Evolutionary conservation across 257 asterid species (phyloP), one percentile per base, ranked within the genome.

Genomic region (Fraxinus pennsylvanica): DNA sequence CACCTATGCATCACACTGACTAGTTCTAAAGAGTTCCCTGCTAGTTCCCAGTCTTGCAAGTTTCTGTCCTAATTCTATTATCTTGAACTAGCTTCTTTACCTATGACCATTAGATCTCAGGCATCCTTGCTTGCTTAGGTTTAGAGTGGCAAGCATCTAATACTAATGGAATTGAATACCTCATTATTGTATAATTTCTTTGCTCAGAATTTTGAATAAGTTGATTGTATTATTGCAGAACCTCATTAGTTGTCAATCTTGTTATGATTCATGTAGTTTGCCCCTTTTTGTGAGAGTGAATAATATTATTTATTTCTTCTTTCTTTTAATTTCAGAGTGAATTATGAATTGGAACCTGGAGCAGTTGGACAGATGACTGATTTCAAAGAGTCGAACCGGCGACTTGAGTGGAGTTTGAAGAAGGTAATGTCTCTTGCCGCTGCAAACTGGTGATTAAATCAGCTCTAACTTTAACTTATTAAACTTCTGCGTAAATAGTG

Each of bases 301-400:
- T 79, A 43, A 72, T 45, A 17, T 54, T 12, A 68, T 33, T 32
- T 74, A 70, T 52, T 4, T 52, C 63, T 19, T 19, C 76, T 43
- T 17, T 35, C 65, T 45, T 45, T 45, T 45, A 43, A 36, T 57
- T 85, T 73, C 92, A 96, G 99, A 83, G 98, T 89, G 45, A 93
- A 89, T 84, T 96, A 93, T 78, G 99, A 92, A 81, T 66, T 96
- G 96, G 99, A 96, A 80, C 90, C 91, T 73, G 96, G 98, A 78
- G 86, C 90, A 82, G 92, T 76, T 89, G 99, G 99, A 69, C 99
- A 96, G 79, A 84, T 85, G 32, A 96, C 99, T 74, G 98, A 93
- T 87, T 96, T 96, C 84, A 96, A 93, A 82, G 99, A 96, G 86
- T 90, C 97, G 5, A 91, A 88, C 74, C 85, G 54, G 90, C 93